Base-by-base conservation (phyloP, 768 basidiomycete species). In the Lentinula boryana region DNA sequence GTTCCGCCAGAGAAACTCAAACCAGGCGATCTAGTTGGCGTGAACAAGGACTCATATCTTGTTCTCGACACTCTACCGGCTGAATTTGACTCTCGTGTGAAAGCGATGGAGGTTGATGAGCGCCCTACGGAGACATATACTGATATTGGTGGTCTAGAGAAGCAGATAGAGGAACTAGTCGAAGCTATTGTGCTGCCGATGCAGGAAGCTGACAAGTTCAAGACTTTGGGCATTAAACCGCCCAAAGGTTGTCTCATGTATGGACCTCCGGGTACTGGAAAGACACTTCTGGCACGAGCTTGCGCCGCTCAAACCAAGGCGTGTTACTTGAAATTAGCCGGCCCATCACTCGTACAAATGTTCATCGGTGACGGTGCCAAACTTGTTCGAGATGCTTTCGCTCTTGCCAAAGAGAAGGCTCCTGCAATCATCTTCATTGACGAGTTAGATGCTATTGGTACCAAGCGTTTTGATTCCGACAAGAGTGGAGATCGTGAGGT, bases 321-420 rank as follows among this genome's bases (percentile, higher is more conserved):
- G 7, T 98, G 96, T 73, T 99, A 96, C 72, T 84, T 99, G 65
- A 98, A 99, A 74, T 85, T 99, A 31, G 97, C 97, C 38, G 97
- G 94, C 18, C 96, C 97, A 27, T 95, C 95, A 55, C 84, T 99
- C 56, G 97, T 99, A 12, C 97, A 99, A 75, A 99, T 98, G 97
- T 99, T 96, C 74, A 99, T 99, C 66, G 97, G 97, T 74, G 97
- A 98, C 72, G 97, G 97, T 69, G 97, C 97, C 58, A 98, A 98
- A 74, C 86, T 99, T 55, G 97, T 99, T 21, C 92, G 97, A 50
- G 97, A 99, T 68, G 96, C 96, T 3, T 98, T 99, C 71, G 95
- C 95, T 50, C 82, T 99, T 50, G 97, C 97, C 16, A 98, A 98
- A 75, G 92, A 97, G 80, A 98, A 98, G 69, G 92, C 95, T 1